These are phyloP conservation scores for Oryza brachyantha DNA, from an alignment of 176 grass and related monocot genomes.

Conservation along the genomic window DNA sequence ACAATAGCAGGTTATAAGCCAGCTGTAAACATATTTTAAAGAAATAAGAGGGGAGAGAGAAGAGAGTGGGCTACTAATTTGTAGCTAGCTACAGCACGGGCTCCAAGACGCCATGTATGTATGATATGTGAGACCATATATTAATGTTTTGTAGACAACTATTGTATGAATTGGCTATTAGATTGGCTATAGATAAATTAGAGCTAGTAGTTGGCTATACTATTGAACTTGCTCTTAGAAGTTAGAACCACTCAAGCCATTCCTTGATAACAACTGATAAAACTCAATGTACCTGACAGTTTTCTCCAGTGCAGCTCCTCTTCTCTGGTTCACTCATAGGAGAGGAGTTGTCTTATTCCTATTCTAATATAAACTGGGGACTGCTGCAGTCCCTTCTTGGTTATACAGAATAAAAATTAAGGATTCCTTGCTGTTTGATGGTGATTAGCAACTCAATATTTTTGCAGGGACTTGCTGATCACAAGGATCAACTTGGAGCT, in stretches of 20 bases:
- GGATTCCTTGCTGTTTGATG: background rate
- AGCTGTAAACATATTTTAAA: too few species aligned
- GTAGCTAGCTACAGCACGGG: too few species aligned
- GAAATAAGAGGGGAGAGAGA: too few species aligned
- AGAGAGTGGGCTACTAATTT: too few species aligned
- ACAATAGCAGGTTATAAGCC: too few species aligned
- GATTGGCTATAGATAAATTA: too few species aligned
- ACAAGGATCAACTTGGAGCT: conserved; percentile 77
- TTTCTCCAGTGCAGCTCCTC: background rate
- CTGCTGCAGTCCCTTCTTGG: background rate
- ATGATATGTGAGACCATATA: too few species aligned
- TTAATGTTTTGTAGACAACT: too few species aligned
- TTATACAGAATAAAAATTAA: background rate
- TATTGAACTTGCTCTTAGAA: too few species aligned
- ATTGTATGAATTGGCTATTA: too few species aligned
- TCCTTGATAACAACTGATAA: background rate
- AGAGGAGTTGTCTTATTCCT: background rate
- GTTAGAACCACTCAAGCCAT: background rate
- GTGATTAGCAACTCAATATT: background rate
- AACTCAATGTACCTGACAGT: background rate
- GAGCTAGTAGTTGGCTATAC: too few species aligned
- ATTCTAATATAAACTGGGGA: background rate
- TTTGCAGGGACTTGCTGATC: conserved; percentile 90
- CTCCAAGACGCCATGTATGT: too few species aligned
- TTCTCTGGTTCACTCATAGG: background rate